Base-by-base conservation (phyloP, 1,139 yeast genomes). In the Saccharomycopsis crataegensis region DNA sequence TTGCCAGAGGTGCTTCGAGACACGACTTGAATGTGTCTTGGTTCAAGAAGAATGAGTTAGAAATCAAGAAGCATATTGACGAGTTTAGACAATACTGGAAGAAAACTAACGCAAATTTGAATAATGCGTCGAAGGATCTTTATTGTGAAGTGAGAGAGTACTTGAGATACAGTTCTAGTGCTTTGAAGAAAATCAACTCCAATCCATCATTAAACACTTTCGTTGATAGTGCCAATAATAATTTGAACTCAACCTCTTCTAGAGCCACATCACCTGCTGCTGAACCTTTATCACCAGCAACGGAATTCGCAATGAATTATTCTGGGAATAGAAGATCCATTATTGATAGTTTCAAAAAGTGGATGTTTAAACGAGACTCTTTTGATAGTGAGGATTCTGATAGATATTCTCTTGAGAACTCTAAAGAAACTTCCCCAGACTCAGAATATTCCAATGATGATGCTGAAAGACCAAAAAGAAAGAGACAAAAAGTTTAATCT, bases 1-100 rank as follows among this genome's bases (percentile, higher is more conserved):
- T 93, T 70, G 96, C 96, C 11, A 80, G 99, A 60, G 99, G 99
- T 52, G 98, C 97, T 8, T 87, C 97, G 2, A 79, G 99, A 65
- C 89, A 93, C 68, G 99, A 93, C 65, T 79, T 93, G 63, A 93
- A 93, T 66, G 98, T 93, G 31, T 86, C 96, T 49, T 93, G 99
- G 98, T 76, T 93, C 64, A 93, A 93, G 72, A 93, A 93, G 71
- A 93, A 93, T 69, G 99, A 93, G 71, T 76, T 93, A 61, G 99
- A 93, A 61, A 79, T 93, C 70, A 89, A 88, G 68, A 87, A 91
- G 62, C 96, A 91, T 65, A 85, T 93, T 58, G 80, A 74, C 59
- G 96, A 90, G 62, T 91, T 93, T 71, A 77, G 97, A 62, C 80
- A 82, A 9, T 84, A 88, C 65, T 87, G 95, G 79, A 81, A 83